Conservation (phyloP, 208 protist genomes). For the Leishmania turanica region DNA sequence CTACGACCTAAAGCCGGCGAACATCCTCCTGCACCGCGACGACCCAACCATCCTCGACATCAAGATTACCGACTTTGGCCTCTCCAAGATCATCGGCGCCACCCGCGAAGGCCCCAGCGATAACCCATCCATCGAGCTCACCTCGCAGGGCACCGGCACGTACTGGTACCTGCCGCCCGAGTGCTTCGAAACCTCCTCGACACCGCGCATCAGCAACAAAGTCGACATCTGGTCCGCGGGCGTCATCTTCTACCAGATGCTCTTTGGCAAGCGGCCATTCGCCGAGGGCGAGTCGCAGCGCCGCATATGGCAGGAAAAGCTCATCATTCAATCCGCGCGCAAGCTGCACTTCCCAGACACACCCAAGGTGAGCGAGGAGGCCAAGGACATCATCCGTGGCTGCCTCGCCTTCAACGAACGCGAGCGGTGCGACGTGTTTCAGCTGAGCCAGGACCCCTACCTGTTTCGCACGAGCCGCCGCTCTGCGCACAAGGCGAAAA, state of each 20-base stretch:
- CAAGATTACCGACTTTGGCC: slow-evolving; percentile 98
- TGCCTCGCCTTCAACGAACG: slow-evolving; percentile 72
- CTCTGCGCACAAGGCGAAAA: slow-evolving; percentile 33
- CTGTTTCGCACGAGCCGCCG: slow-evolving; percentile 44
- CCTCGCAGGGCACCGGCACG: slow-evolving; percentile 95
- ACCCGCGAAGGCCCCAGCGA: slow-evolving; percentile 53
- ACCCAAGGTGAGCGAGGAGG: slow-evolving; percentile 79
- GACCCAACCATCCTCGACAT: slow-evolving; percentile 74
- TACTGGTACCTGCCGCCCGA: slow-evolving; percentile 97
- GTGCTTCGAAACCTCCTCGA: slow-evolving; percentile 91
- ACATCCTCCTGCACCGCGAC: slow-evolving; percentile 71
- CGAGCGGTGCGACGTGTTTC: slow-evolving; percentile 76
- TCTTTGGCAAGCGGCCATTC: slow-evolving; percentile 95
- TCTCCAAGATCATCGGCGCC: slow-evolving; percentile 94
- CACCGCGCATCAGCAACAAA: slow-evolving; percentile 87
- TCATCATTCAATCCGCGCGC: slow-evolving; percentile 67
- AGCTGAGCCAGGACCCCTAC: slow-evolving; percentile 77
- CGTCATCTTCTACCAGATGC: slow-evolving; percentile 96
- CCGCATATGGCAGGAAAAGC: slow-evolving; percentile 82
- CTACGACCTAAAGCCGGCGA: slow-evolving; percentile 81
- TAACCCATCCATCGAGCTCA: slow-evolving; percentile 94
- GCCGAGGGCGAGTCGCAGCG: slow-evolving; percentile 92
- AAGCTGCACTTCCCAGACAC: slow-evolving; percentile 69
- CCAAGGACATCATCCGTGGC: slow-evolving; percentile 71
- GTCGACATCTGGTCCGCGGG: slow-evolving; percentile 94